A percentile compares a stretch with the other conserved stretches of the same genome.
These are phyloP conservation scores for Penicillium sp. DNA, from an alignment of 2,329 filamentous ascomycete genomes.

Conservation along the genomic window DNA sequence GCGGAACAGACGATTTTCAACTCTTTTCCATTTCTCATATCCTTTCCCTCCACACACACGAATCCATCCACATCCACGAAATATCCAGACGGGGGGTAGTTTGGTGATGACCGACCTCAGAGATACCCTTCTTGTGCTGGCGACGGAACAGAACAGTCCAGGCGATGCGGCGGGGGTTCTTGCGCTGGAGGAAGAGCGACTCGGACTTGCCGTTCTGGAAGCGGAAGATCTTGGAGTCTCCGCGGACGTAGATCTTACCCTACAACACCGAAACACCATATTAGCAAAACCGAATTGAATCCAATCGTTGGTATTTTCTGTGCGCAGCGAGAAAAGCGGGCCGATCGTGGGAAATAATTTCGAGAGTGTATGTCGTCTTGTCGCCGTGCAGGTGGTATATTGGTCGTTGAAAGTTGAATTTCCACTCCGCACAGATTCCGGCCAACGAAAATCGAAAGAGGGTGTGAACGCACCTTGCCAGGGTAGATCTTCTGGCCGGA, in stretches of 20 bases:
- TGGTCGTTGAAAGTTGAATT: constrained; percentile 14
- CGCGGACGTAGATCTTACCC: constrained; percentile 99
- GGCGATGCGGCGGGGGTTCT: constrained; percentile 99
- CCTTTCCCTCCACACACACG: constrained; percentile 12
- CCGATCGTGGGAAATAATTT: not conserved
- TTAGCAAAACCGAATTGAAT: constrained; percentile 25
- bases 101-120: constrained; percentile 76
- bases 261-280: constrained; percentile 52
- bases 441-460: constrained; percentile 14
- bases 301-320: not conserved
- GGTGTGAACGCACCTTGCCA: constrained; percentile 67
- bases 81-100: constrained; percentile 27
- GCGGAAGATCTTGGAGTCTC: constrained; percentile 99
- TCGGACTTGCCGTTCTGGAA: constrained; percentile 99
- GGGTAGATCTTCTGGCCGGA: constrained; percentile 79
- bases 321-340: not conserved
- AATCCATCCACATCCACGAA: constrained; percentile 16
- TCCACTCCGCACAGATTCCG: constrained; percentile 9
- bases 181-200: constrained; percentile 99
- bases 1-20: too few species aligned
- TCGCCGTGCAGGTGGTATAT: constrained; percentile 7
- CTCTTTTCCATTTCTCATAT: not conserved
- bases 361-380: constrained; percentile 3
- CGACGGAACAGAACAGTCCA: constrained; percentile 98
- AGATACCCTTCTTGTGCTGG: constrained; percentile 99